Evolutionary conservation across 2,329 filamentous ascomycete genomes (phyloP).

Genomic region (Botrytis fragariae): DNA sequence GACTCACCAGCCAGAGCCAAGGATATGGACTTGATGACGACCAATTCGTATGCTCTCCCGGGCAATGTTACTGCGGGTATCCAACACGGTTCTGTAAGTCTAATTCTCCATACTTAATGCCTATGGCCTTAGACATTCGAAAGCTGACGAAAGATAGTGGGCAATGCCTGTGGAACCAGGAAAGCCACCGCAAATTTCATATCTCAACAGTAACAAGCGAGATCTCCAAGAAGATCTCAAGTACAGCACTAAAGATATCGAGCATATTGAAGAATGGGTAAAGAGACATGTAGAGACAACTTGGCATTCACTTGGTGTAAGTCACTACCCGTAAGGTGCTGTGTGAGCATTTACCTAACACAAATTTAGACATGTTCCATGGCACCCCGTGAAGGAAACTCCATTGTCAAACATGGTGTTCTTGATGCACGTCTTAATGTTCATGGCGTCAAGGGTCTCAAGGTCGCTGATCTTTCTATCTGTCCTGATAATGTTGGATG

Average conservation of each 20-base stretch:
- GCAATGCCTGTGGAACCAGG: constrained; percentile 57
- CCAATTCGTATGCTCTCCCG: constrained; percentile 71
- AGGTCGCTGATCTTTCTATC: constrained; percentile 45
- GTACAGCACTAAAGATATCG: constrained; percentile 62
- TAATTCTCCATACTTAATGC: background rate
- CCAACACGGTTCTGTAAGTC: constrained; percentile 45
- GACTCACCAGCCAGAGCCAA: constrained; percentile 67
- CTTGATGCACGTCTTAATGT: constrained; percentile 42
- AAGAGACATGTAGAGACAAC: constrained; percentile 55
- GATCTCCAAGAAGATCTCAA: constrained; percentile 60
- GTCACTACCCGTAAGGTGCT: constrained; percentile 24
- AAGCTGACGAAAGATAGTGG: constrained; percentile 47
- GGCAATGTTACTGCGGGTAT: constrained; percentile 43
- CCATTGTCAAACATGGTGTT: constrained; percentile 61
- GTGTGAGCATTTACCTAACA: constrained; percentile 23
- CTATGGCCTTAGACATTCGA: background rate
- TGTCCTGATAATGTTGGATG: constrained; percentile 43
- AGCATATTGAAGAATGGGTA: constrained; percentile 48
- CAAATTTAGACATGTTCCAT: constrained; percentile 45
- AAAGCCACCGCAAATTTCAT: constrained; percentile 44
- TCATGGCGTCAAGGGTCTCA: constrained; percentile 43
- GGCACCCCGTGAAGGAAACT: constrained; percentile 54
- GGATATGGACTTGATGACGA: constrained; percentile 73
- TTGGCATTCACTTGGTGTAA: constrained; percentile 42
- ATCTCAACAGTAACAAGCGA: constrained; percentile 64